These are phyloP conservation scores for Kazachstania africana DNA, from an alignment of 805 yeast species.

Conservation along the genomic window DNA sequence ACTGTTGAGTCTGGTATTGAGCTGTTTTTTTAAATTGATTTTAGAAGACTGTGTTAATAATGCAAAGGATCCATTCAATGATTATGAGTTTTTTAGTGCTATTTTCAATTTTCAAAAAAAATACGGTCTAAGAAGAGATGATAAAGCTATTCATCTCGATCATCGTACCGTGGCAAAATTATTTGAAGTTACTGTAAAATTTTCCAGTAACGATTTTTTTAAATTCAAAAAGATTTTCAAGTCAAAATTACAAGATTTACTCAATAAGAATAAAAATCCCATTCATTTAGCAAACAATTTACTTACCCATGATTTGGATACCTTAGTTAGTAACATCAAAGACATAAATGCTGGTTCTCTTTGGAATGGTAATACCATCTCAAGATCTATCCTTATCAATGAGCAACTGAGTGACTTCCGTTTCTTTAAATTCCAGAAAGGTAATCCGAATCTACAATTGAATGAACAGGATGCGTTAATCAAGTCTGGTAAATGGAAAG, in stretches of 20 bases:
- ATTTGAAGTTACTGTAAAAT: constrained; percentile 36
- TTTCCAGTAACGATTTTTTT: constrained; percentile 30
- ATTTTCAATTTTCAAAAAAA: constrained; percentile 73
- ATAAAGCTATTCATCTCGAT: constrained; percentile 43
- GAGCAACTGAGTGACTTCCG: constrained; percentile 10
- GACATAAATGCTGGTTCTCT: constrained; percentile 27
- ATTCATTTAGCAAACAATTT: constrained; percentile 27
- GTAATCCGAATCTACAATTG: constrained; percentile 15
- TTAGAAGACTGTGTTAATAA: constrained; percentile 46
- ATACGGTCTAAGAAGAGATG: constrained; percentile 30
- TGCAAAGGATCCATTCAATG: constrained; percentile 75
- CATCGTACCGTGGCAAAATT: constrained; percentile 41
- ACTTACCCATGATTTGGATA: constrained; percentile 30
- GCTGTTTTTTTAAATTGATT: constrained; percentile 53
- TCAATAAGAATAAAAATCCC: constrained; percentile 30
- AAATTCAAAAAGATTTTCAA: constrained; percentile 58
- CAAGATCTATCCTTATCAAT: constrained; percentile 17
- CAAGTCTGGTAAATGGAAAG: neutral
- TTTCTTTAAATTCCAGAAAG: constrained; percentile 11
- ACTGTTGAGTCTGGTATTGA: constrained; percentile 62
- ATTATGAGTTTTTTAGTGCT: constrained; percentile 51
- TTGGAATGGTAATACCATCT: constrained; percentile 42
- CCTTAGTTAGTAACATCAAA: constrained; percentile 18
- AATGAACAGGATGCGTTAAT: constrained; percentile 5
- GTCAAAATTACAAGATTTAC: constrained; percentile 58